A percentile compares a stretch with the other conserved stretches of the same genome.
These are phyloP conservation scores for Metschnikowia continentalis DNA, from an alignment of 805 yeast species.

Conservation along the genomic window DNA sequence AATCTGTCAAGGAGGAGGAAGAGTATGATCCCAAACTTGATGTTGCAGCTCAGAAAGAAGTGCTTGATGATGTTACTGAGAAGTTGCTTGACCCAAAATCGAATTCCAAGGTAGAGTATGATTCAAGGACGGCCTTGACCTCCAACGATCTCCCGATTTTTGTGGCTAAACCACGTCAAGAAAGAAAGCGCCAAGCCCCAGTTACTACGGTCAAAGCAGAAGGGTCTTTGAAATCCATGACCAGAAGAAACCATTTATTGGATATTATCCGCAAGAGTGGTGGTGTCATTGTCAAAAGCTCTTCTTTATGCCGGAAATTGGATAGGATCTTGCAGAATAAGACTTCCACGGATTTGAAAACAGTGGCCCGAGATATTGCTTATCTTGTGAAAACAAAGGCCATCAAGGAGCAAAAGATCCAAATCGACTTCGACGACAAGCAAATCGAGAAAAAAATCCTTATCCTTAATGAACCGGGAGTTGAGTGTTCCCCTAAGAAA, in stretches of 20 bases:
- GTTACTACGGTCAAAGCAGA: slow-evolving; percentile 4
- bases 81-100: background rate
- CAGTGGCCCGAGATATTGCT: slow-evolving; percentile 36
- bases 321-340: slow-evolving; percentile 26
- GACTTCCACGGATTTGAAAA: slow-evolving; percentile 36
- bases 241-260: slow-evolving; percentile 27
- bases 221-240: slow-evolving; percentile 26
- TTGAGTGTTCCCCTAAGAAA: slow-evolving; percentile 25
- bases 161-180: slow-evolving; percentile 10
- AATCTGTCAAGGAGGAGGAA: slow-evolving; percentile 5
- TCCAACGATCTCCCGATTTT: slow-evolving; percentile 12
- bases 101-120: background rate
- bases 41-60: slow-evolving; percentile 1
- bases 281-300: slow-evolving; percentile 35
- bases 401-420: slow-evolving; percentile 15
- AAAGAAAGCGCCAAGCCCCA: slow-evolving; percentile 1
- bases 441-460: slow-evolving; percentile 28
- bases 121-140: slow-evolving; percentile 1
- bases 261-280: slow-evolving; percentile 32
- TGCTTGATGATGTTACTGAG: background rate
- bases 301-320: slow-evolving; percentile 28
- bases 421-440: slow-evolving; percentile 26
- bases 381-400: slow-evolving; percentile 20
- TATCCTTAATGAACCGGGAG: slow-evolving; percentile 24
- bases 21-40: slow-evolving; percentile 8